Percentiles rank a stretch among this genome's conserved stretches.
phyloP scores from a whole-genome alignment of 352 stramenopile species.

The Globisporangium apiculatum region DNA sequence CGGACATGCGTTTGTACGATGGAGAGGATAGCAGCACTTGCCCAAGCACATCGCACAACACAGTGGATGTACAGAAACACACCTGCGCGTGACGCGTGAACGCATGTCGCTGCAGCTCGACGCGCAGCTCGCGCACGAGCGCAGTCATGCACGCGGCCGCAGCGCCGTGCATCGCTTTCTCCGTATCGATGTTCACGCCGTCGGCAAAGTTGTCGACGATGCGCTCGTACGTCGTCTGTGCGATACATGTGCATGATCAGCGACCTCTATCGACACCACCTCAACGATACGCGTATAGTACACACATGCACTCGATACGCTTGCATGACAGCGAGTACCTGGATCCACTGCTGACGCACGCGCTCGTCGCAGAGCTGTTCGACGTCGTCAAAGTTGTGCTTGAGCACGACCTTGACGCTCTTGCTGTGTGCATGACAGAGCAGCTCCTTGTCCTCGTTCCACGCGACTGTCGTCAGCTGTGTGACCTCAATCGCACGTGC shows the following conservation, averaged over 20 bases:
- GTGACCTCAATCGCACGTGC: background rate
- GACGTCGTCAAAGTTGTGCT: slow-evolving; percentile 74
- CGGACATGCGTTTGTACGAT: too few species aligned
- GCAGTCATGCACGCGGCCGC: slow-evolving; percentile 36
- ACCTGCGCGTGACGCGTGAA: slow-evolving; percentile 44
- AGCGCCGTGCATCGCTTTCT: slow-evolving; percentile 48
- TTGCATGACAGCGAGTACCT: slow-evolving; percentile 9
- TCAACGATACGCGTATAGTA: too few species aligned
- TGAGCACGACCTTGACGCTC: slow-evolving; percentile 70
- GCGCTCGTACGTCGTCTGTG: slow-evolving; percentile 39
- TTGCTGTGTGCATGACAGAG: slow-evolving; percentile 76
- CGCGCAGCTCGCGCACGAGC: slow-evolving; percentile 60
- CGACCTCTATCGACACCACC: too few species aligned
- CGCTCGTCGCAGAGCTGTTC: slow-evolving; percentile 47
- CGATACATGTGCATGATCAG: too few species aligned
- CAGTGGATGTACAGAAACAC: too few species aligned
- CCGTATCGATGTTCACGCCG: slow-evolving; percentile 81
- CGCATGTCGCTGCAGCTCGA: slow-evolving; percentile 35
- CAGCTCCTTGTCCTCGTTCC: slow-evolving; percentile 78
- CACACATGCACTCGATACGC: background rate
- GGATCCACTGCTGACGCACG: slow-evolving; percentile 46
- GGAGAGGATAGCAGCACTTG: too few species aligned
- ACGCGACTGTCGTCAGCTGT: slow-evolving; percentile 73
- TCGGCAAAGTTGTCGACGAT: slow-evolving; percentile 69
- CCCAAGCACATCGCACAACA: too few species aligned